Conservation (phyloP, 2,329 filamentous ascomycete genomes). For the Onygenales sp. region DNA sequence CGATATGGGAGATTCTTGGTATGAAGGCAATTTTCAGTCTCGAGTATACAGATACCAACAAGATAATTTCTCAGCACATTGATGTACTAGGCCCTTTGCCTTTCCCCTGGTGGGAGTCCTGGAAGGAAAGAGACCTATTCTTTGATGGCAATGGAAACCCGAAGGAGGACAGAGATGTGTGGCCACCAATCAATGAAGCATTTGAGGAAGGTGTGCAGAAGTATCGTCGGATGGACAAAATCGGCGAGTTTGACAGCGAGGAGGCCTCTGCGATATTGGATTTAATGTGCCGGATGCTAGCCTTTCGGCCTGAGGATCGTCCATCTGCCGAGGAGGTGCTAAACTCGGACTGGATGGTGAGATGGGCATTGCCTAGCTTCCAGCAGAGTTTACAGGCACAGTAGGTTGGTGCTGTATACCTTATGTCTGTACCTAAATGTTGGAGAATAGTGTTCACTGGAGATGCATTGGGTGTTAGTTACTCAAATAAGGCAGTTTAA, state of each 20-base stretch:
- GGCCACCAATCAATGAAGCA: conserved; percentile 6
- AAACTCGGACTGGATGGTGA: conserved; percentile 6
- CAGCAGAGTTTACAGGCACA: conserved; percentile 1
- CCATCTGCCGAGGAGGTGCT: conserved; percentile 4
- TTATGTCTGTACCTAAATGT: too few species aligned
- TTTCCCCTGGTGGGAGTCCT: conserved; percentile 7
- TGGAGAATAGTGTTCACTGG: too few species aligned
- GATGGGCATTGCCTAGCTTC: conserved; percentile 6
- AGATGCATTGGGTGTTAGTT: too few species aligned
- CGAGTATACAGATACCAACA: conserved; percentile 6
- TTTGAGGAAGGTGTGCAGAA: conserved; percentile 12
- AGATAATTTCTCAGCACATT: conserved; percentile 9
- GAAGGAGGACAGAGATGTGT: conserved; percentile 5
- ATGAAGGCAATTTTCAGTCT: conserved; percentile 14
- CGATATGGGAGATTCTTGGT: conserved; percentile 19
- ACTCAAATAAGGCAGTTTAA: too few species aligned
- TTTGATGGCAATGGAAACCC: conserved; percentile 7
- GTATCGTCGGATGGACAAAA: conserved; percentile 2
- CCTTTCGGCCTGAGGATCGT: conserved; percentile 3
- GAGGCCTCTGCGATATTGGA: conserved; percentile 2
- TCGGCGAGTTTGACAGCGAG: conserved; percentile 4
- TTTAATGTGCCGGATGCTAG: conserved; percentile 3
- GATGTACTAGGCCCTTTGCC: conserved; percentile 11
- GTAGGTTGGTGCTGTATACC: too few species aligned
- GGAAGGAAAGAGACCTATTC: conserved; percentile 8